Percentiles rank a stretch among this genome's conserved stretches.
phyloP scores from a whole-genome alignment of 1,139 yeast species.

The Taiozyma sp. region DNA sequence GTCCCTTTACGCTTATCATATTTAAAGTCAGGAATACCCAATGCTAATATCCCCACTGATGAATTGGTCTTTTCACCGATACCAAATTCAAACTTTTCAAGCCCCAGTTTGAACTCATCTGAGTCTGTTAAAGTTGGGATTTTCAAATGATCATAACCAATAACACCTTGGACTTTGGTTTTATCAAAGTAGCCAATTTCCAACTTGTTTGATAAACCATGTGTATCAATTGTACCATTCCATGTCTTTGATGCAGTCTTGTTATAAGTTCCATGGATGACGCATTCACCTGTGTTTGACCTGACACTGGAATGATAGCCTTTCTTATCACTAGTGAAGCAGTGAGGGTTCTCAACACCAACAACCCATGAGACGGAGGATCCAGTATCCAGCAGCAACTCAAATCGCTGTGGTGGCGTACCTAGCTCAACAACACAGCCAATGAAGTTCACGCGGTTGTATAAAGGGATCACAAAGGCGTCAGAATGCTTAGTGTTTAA shows the following conservation, averaged over 20 bases:
- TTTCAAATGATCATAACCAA: slow-evolving; percentile 50
- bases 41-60: slow-evolving; percentile 47
- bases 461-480: slow-evolving; percentile 3
- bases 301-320: not conserved
- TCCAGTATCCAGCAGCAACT: slow-evolving; percentile 61
- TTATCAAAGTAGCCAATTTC: slow-evolving; percentile 32
- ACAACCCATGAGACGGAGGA: slow-evolving; percentile 64
- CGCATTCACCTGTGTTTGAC: slow-evolving; percentile 5
- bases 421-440: slow-evolving; percentile 36
- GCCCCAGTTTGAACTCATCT: slow-evolving; percentile 34
- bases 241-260: slow-evolving; percentile 33
- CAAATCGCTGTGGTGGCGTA: slow-evolving; percentile 45
- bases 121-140: slow-evolving; percentile 25
- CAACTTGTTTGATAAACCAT: slow-evolving; percentile 3
- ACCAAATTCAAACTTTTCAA: slow-evolving; percentile 40
- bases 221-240: slow-evolving; percentile 7
- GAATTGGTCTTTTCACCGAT: slow-evolving; percentile 50
- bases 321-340: slow-evolving; percentile 9
- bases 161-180: slow-evolving; percentile 52
- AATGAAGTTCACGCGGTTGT: slow-evolving; percentile 8
- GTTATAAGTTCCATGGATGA: slow-evolving; percentile 39
- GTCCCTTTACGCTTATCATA: slow-evolving; percentile 5
- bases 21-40: slow-evolving; percentile 36
- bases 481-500: slow-evolving; percentile 1
- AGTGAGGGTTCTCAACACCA: slow-evolving; percentile 24